Evolutionary conservation across 306 rosid species (phyloP).

Genomic region (Trifolium fragiferum): DNA sequence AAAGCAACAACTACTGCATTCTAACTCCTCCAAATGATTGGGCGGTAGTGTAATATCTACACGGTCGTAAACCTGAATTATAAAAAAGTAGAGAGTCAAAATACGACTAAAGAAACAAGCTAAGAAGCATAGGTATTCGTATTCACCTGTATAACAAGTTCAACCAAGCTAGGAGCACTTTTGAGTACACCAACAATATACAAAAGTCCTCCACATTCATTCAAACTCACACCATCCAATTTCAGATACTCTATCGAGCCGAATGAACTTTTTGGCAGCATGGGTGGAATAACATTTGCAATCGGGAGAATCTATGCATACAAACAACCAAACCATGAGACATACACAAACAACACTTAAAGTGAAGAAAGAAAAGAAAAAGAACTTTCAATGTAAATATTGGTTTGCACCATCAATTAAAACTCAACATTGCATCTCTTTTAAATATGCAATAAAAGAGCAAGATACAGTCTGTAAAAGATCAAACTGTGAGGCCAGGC

Average conservation of each 20-base stretch:
- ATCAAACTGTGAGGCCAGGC: not conserved
- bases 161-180: conserved; percentile 21
- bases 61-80: not conserved
- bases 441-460: not conserved
- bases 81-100: not conserved
- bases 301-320: not conserved
- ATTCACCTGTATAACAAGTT: conserved; percentile 21
- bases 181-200: not conserved
- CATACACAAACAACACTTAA: not conserved
- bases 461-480: not conserved
- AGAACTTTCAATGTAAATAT: not conserved
- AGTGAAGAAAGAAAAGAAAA: not conserved
- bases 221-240: not conserved
- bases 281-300: not conserved
- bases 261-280: not conserved
- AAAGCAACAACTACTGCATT: not conserved
- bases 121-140: not conserved
- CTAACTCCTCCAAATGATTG: not conserved
- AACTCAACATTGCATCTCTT: not conserved
- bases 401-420: not conserved
- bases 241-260: not conserved
- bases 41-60: not conserved
- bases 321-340: not conserved
- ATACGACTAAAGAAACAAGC: not conserved
- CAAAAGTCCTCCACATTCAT: not conserved